Evolutionary conservation across 1,284 basidiomycete genomes (phyloP), one percentile per base, ranked within the genome.

Genomic region (Cystobasidium pallidum): DNA sequence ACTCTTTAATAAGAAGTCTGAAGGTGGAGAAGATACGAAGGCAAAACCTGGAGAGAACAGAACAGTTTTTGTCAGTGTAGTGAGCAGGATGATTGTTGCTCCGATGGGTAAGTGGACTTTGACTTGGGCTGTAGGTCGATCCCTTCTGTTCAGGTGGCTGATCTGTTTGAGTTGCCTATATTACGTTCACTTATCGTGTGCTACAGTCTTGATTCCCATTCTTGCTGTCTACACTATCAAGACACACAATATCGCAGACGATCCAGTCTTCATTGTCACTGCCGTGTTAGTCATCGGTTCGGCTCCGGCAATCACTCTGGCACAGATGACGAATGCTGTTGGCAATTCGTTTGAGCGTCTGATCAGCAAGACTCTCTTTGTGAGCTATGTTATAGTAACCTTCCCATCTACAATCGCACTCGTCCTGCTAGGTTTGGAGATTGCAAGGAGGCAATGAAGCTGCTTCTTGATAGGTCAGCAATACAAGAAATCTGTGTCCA

Each of bases 131-230:
- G n/a, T n/a, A n/a, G n/a, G n/a, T n/a, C n/a, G n/a, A n/a, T n/a
- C n/a, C n/a, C n/a, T n/a, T n/a, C n/a, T n/a, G n/a, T n/a, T n/a
- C n/a, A n/a, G n/a, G n/a, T n/a, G n/a, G n/a, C n/a, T n/a, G n/a
- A n/a, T n/a, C n/a, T n/a, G n/a, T n/a, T 8, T 45, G 4, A n/a
- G 11, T 19, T 45, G 19, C n/a, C 43, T 45, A 45, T n/a, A 6
- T 3, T 17, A 11, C 19, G 4, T 8, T 17, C 19, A 3, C 11
- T 3, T 3, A 15, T 45, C 15, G 11, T n/a, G 43, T 17, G 43
- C 19, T 45, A 17, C 80, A 11, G 58, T 81, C 8, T 43, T 83
- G 34, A 64, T 82, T 0, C 82, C 82, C 1, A 65, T 80, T 1
- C 76, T 82, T 36, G 76, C 65, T 17, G 74, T 34, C 13, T 79